A percentile compares a stretch with the other conserved stretches of the same genome.
Evolutionary conservation across 2,329 filamentous ascomycete species (phyloP).

Genomic region (Ambrosiella cleistominuta): DNA sequence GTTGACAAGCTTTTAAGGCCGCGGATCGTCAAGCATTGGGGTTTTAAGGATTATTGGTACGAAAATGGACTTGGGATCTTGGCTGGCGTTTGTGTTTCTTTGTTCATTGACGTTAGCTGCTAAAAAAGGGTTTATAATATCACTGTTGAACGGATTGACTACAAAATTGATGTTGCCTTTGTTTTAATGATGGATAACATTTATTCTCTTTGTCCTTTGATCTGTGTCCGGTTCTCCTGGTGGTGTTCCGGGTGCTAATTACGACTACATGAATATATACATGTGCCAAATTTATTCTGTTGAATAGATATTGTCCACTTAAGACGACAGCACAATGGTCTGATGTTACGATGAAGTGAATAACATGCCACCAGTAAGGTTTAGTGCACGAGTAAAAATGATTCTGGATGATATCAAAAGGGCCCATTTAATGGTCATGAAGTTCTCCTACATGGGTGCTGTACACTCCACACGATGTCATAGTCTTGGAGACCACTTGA

Average conservation of each 20-base stretch:
- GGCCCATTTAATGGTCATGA: too few species aligned
- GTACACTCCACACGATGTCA: too few species aligned
- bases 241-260: not conserved
- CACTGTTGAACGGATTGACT: not conserved
- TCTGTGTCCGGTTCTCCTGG: not conserved
- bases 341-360: too few species aligned
- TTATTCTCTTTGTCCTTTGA: not conserved
- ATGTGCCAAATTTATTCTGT: not conserved
- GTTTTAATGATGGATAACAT: not conserved
- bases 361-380: too few species aligned
- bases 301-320: not conserved
- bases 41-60: not conserved
- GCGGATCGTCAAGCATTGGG: not conserved
- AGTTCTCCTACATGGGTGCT: too few species aligned
- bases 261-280: not conserved
- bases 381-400: too few species aligned
- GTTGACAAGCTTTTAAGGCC: too few species aligned
- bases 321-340: too few species aligned
- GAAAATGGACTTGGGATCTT: not conserved
- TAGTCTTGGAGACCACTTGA: too few species aligned
- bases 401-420: too few species aligned
- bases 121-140: not conserved
- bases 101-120: not conserved
- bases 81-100: not conserved
- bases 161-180: too few species aligned